Evolutionary conservation across 1,284 basidiomycete species (phyloP).

Genomic region (Rhodotorula mucilaginosa): DNA sequence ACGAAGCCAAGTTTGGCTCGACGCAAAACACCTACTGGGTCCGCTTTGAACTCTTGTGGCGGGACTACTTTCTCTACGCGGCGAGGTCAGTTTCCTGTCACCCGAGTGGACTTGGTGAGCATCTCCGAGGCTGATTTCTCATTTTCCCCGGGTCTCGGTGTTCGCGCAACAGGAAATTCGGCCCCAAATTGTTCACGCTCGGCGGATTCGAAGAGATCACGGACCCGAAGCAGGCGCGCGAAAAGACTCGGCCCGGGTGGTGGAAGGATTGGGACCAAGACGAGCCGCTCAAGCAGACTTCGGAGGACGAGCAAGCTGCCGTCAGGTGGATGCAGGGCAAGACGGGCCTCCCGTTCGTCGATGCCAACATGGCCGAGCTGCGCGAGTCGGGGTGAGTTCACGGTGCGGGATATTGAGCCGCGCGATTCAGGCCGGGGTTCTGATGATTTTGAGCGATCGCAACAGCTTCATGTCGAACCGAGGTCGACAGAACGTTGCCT

Average conservation of each 20-base stretch:
- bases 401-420: too few relatives aligned
- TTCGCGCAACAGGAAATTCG: conserved; percentile 45
- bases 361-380: conserved; percentile 58
- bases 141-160: not conserved
- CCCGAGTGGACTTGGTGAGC: not conserved
- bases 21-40: conserved; percentile 54
- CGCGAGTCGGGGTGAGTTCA: conserved; percentile 51
- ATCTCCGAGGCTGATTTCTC: too few relatives aligned
- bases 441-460: too few relatives aligned
- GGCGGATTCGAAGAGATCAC: conserved; percentile 53
- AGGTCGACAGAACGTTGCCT: conserved; percentile 59
- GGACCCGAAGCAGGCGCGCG: conserved; percentile 50
- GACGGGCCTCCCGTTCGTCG: conserved; percentile 59
- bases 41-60: conserved; percentile 58
- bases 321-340: conserved; percentile 54
- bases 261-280: conserved; percentile 43
- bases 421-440: too few relatives aligned
- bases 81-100: conserved; percentile 24
- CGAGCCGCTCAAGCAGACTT: not conserved
- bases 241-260: conserved; percentile 41
- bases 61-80: conserved; percentile 58
- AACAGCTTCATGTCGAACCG: conserved; percentile 56
- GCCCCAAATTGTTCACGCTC: conserved; percentile 51
- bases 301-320: conserved; percentile 42
- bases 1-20: conserved; percentile 49